These are phyloP conservation scores for Colletotrichum sp. DNA, from an alignment of 2,329 filamentous ascomycete species.

Conservation along the genomic window DNA sequence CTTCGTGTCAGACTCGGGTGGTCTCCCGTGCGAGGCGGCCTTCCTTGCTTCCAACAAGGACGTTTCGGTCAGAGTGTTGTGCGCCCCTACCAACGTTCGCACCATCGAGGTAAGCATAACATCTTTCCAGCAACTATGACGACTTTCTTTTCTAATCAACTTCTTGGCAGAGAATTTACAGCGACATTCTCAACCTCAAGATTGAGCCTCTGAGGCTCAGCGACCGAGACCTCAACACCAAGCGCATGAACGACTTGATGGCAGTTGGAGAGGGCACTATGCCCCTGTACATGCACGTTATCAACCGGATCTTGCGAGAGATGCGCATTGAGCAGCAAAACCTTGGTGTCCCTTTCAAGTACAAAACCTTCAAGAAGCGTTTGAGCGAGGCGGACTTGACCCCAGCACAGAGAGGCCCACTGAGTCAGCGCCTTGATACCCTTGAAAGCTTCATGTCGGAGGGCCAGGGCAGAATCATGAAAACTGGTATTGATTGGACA, in stretches of 20 bases:
- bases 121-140: background rate
- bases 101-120: slow-evolving; percentile 28
- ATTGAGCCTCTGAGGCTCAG: slow-evolving; percentile 57
- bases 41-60: slow-evolving; percentile 49
- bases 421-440: slow-evolving; percentile 64
- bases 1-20: slow-evolving; percentile 51
- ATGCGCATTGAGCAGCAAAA: slow-evolving; percentile 53
- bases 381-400: slow-evolving; percentile 44
- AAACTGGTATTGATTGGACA: slow-evolving; percentile 27
- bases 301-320: slow-evolving; percentile 59
- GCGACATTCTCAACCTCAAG: slow-evolving; percentile 41
- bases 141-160: background rate
- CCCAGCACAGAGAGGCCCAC: slow-evolving; percentile 52
- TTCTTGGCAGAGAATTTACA: slow-evolving; percentile 40
- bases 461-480: background rate
- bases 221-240: slow-evolving; percentile 57
- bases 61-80: slow-evolving; percentile 57
- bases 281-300: slow-evolving; percentile 63
- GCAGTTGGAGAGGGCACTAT: slow-evolving; percentile 47
- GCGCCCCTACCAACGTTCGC: slow-evolving; percentile 55
- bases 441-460: slow-evolving; percentile 66
- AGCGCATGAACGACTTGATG: slow-evolving; percentile 65
- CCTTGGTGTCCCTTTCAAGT: slow-evolving; percentile 46
- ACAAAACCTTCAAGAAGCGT: slow-evolving; percentile 47
- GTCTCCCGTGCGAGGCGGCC: slow-evolving; percentile 63